Conservation (phyloP, 257 asterid genomes). For the Jasminum sambac region DNA sequence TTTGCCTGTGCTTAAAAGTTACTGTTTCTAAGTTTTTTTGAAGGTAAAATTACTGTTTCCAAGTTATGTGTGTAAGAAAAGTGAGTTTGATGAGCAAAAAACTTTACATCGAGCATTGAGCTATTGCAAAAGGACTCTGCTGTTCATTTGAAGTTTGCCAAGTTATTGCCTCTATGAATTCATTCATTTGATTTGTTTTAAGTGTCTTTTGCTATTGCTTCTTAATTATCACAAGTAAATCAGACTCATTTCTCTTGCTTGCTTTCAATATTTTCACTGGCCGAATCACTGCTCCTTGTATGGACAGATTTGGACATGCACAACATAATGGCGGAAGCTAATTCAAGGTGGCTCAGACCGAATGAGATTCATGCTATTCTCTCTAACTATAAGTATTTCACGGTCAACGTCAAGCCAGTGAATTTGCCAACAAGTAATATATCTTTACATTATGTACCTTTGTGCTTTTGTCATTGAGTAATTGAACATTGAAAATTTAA, state of each 20-base stretch:
- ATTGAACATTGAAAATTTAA: slow-evolving; percentile 15
- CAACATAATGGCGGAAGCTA: slow-evolving; percentile 72
- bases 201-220: slow-evolving; percentile 4
- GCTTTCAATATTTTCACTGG: slow-evolving; percentile 11
- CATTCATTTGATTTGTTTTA: slow-evolving; percentile 13
- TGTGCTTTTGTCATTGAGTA: background rate
- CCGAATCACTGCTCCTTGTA: slow-evolving; percentile 17
- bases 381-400: slow-evolving; percentile 66
- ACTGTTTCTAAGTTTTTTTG: background rate
- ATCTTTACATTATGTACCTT: slow-evolving; percentile 24
- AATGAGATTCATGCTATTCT: slow-evolving; percentile 94
- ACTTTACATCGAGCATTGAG: no score
- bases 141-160: background rate
- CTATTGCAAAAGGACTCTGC: background rate
- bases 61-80: background rate
- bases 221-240: slow-evolving; percentile 2
- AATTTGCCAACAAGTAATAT: slow-evolving; percentile 78
- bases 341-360: slow-evolving; percentile 89
- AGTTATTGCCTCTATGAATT: slow-evolving; percentile 6
- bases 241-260: background rate
- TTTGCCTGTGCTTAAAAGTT: background rate
- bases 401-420: slow-evolving; percentile 79
- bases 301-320: slow-evolving; percentile 79
- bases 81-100: slow-evolving; percentile 15
- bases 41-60: background rate